A percentile compares a stretch with the other conserved stretches of the same genome.
Evolutionary conservation across 106 monocot species (phyloP).

Genomic region (Chionographis japonica): DNA sequence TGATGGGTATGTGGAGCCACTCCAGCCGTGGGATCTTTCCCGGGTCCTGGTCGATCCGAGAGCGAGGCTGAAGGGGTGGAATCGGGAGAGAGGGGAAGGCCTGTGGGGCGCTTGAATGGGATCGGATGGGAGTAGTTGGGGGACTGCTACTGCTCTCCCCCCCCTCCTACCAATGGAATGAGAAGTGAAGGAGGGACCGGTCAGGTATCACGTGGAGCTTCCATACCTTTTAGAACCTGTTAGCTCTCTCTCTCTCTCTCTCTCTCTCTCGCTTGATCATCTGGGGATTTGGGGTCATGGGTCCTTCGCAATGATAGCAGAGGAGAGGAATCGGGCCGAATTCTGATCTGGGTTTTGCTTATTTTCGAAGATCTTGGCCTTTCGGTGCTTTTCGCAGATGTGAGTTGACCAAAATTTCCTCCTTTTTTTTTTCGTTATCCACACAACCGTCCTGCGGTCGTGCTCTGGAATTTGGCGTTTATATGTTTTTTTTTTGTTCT

Average conservation of each 20-base stretch:
- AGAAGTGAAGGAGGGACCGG: neutral
- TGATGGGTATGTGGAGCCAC: too few species aligned
- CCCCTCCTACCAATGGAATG: neutral
- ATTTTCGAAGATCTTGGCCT: neutral
- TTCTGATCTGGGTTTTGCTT: neutral
- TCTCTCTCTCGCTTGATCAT: neutral
- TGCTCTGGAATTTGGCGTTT: too few species aligned
- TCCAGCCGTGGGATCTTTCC: too few species aligned
- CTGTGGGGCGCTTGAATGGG: neutral
- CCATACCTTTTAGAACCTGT: neutral
- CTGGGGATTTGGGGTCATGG: neutral
- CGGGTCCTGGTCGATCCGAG: too few species aligned
- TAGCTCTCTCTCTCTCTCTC: neutral
- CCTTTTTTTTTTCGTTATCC: neutral
- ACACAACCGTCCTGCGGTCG: too few species aligned
- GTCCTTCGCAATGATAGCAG: neutral
- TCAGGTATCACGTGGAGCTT: conserved; percentile 7
- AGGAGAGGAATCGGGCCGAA: neutral
- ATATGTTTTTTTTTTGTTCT: too few species aligned
- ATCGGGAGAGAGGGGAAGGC: too few species aligned
- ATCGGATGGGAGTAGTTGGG: conserved; percentile 8
- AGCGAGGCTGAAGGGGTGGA: too few species aligned
- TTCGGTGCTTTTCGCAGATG: neutral
- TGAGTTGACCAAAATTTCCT: conserved; percentile 1
- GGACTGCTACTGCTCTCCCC: neutral